Base-by-base conservation (phyloP, 139 green algal genomes). In the Ettlia oleoabundans region DNA sequence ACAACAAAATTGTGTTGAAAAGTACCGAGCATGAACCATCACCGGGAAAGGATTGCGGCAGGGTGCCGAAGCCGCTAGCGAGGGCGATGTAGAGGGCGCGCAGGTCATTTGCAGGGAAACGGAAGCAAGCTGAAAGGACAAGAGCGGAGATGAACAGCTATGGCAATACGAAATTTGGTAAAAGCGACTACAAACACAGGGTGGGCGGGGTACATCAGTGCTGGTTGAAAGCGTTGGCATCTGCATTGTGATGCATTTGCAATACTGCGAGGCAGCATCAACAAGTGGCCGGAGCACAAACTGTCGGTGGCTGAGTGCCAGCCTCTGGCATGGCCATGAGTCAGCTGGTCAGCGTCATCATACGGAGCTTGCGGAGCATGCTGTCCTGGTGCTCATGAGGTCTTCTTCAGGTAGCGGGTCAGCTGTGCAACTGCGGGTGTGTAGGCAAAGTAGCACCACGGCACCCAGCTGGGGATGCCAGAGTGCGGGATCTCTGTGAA, bases 391-490 rank as follows among this genome's bases (percentile, higher is more conserved):
- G 10, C 53, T 81, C 75, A 81, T 0, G 58, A 33, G n/a, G 58
- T 71, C 40, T 81, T 81, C n/a, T 43, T 61, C 40, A 89, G 61
- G 65, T 88, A 92, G 40, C 89, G 69, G 0, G 83, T 71, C 7
- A 91, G 62, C 41, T 69, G 81, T 3, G 61, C 78, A 37, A 93
- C 82, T 3, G 89, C 84, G 0, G 88, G 86, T 4, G 70, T 71
- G 77, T 93, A 93, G 43, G 88, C 86, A 51, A 87, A 87, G 72
- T 93, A 93, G 65, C 89, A 93, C 73, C 66, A 86, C 18, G 51
- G 76, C 30, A 83, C 78, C 75, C 78, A 83, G 47, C 65, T 67
- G 4, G 70, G 78, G 43, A 93, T 91, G 35, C 73, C 78, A 2
- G 72, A 69, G 73, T 80, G 73, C 35, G 73, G 73, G 73, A 80